phyloP scores from a whole-genome alignment of 1,284 basidiomycete genomes.

The Inonotus obliquus region DNA sequence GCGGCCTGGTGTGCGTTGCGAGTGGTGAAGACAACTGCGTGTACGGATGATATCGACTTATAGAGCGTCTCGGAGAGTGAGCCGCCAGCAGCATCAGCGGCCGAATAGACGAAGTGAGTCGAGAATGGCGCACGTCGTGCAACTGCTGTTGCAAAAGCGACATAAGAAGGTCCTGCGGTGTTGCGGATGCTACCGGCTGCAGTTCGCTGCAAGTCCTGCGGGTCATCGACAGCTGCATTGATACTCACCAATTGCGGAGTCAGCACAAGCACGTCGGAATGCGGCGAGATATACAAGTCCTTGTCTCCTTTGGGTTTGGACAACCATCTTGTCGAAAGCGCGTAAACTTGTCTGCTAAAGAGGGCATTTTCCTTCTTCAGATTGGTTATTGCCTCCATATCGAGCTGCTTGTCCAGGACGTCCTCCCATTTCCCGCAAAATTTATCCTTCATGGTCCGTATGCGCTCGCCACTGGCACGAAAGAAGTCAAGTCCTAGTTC shows the following conservation, averaged over 20 bases:
- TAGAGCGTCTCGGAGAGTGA: constrained; percentile 21
- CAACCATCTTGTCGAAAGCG: constrained; percentile 31
- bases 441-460: constrained; percentile 44
- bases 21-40: constrained; percentile 48
- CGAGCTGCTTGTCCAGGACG: constrained; percentile 28
- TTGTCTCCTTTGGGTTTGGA: not conserved
- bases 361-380: constrained; percentile 33
- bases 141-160: constrained; percentile 42
- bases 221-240: constrained; percentile 59
- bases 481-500: constrained; percentile 37
- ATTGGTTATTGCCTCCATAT: constrained; percentile 13
- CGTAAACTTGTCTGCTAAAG: constrained; percentile 47
- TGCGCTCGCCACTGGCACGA: constrained; percentile 38
- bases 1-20: constrained; percentile 48
- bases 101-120: constrained; percentile 46
- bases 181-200: constrained; percentile 44
- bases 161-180: constrained; percentile 51
- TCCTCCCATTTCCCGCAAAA: constrained; percentile 47
- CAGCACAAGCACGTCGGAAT: constrained; percentile 10
- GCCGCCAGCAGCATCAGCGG: not conserved
- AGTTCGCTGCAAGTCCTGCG: constrained; percentile 33
- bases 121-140: constrained; percentile 28
- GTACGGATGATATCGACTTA: constrained; percentile 23
- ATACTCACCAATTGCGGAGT: constrained; percentile 53
- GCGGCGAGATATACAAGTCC: constrained; percentile 1